phyloP scores from a whole-genome alignment of 305 asterid species.

The Solanum chacoense region DNA sequence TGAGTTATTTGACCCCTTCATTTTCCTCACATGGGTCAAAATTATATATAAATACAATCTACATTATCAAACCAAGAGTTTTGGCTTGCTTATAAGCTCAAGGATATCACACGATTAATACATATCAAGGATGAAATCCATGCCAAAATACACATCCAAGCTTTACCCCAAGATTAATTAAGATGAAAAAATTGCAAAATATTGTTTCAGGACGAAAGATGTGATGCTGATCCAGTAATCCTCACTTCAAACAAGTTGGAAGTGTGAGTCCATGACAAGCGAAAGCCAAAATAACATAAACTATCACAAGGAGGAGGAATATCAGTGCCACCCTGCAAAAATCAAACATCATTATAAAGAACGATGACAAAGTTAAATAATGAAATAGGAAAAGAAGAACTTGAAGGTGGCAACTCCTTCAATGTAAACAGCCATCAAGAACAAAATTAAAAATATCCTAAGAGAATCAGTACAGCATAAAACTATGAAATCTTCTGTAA shows the following conservation, averaged over 20 bases:
- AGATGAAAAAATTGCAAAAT: constrained; percentile 7
- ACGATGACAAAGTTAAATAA: neutral
- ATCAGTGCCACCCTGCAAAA: constrained; percentile 67
- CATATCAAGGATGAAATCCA: neutral
- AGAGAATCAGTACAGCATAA: neutral
- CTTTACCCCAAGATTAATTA: constrained; percentile 4
- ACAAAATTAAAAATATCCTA: neutral
- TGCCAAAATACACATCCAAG: neutral
- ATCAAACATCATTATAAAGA: constrained; percentile 1
- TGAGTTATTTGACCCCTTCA: neutral
- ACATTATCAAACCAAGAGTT: neutral
- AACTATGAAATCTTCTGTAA: neutral
- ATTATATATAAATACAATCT: neutral
- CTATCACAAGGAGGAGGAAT: constrained; percentile 60
- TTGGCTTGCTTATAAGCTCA: neutral
- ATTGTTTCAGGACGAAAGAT: constrained; percentile 5
- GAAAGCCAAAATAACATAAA: constrained; percentile 62
- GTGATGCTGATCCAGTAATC: neutral
- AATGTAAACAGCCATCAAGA: neutral
- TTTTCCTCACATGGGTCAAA: neutral
- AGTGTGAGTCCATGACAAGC: constrained; percentile 90
- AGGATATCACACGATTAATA: neutral
- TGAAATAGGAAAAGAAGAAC: neutral
- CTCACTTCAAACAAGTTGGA: constrained; percentile 75
- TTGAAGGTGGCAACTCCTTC: neutral